Evolutionary conservation across 768 basidiomycete genomes (phyloP), one percentile per base, ranked within the genome.

Genomic region (Arthromyces matolae): DNA sequence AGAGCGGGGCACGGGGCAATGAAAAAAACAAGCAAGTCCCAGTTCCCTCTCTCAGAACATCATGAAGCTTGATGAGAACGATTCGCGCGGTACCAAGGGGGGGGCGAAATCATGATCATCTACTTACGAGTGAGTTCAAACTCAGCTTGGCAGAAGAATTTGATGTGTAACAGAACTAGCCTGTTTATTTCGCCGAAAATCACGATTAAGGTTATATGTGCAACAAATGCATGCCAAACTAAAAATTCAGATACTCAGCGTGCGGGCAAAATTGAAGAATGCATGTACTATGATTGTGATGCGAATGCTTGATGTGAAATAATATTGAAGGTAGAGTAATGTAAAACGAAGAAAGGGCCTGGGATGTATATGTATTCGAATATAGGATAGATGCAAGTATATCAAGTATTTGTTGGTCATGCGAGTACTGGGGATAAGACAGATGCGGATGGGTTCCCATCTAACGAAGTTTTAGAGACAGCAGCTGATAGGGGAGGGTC

Each of bases 351-450:
- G n/a, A n/a, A n/a, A n/a, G n/a, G n/a, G n/a, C n/a, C 33, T 50
- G 39, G 14, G 16, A 22, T 48, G 45, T 49, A 47, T 45, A 49
- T 51, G 49, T 45, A n/a, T n/a, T n/a, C n/a, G 38, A 47, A 44
- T 54, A 44, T 54, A 54, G 33, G 43, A 47, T 51, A 51, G 45
- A 49, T 49, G 52, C n/a, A 50, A 43, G 45, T 34, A 41, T 16
- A 48, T 48, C 28, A 18, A 31, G 28, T 13, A 42, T 44, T 42
- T 16, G 51, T 27, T 49, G 39, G 45, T 48, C 38, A 54, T 48
- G 54, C 52, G 50, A 44, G 47, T 20, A 54, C 37, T 22, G 49
- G 41, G 5, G 20, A 4, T 34, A 54, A 42, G 13, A n/a, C n/a
- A n/a, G 47, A 51, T 34, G 47, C 1, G n/a, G 46, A 50, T 34